Conservation (phyloP, 441 rosid species). For the Populus hybrid region DNA sequence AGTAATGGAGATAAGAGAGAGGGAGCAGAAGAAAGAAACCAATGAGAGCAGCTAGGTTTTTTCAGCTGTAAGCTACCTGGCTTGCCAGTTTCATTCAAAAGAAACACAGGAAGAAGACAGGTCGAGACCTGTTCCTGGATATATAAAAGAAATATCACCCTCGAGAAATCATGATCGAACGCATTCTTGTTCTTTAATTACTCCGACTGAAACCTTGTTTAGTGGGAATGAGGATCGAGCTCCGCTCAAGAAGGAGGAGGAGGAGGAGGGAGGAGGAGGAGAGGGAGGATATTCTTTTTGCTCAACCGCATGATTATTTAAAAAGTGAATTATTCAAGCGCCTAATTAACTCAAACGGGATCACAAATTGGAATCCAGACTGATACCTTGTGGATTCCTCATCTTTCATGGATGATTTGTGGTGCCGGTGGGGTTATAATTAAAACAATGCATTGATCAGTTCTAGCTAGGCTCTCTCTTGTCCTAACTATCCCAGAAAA, state of each 20-base stretch:
- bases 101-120: background rate
- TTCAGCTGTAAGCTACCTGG: background rate
- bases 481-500: constrained; percentile 12
- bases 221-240: too few relatives aligned
- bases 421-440: background rate
- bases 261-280: background rate
- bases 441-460: background rate
- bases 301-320: background rate
- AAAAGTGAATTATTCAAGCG: background rate
- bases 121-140: background rate
- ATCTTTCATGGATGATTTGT: background rate
- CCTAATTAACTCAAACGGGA: constrained; percentile 7
- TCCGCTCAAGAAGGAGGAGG: background rate
- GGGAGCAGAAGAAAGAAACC: background rate
- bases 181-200: too few relatives aligned
- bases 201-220: background rate
- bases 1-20: background rate
- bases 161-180: too few relatives aligned
- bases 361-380: constrained; percentile 17
- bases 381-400: constrained; percentile 15
- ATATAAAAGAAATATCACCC: too few relatives aligned
- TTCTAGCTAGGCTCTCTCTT: background rate
- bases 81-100: background rate
- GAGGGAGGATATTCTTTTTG: background rate
- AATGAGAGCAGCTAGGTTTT: background rate